Evolutionary conservation across 2,329 filamentous ascomycete species (phyloP), one percentile per base, ranked within the genome.

Genomic region (Arthroderma sp.): DNA sequence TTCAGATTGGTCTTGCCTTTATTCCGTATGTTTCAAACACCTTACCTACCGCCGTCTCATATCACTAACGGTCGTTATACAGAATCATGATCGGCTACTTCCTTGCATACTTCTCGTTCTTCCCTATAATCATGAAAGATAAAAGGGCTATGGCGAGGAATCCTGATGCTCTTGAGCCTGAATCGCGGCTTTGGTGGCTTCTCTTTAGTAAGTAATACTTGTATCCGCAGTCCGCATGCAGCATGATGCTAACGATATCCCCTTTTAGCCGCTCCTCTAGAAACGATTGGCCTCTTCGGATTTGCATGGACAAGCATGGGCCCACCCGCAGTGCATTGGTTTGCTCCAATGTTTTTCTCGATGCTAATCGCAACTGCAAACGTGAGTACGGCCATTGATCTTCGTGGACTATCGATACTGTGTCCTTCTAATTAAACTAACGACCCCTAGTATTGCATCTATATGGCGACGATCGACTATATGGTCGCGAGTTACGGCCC

Each of bases 381-480:
- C 62, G 69, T 78, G 70, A 62, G 71, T 68, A 13, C 70, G 70
- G 11, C 62, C 15, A 1, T 15, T 11, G 4, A 17, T 59, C 52
- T 39, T 56, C 37, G 31, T 28, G 25, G 17, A 2, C 21, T 38
- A 8, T 51, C 25, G 13, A 37, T 31, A 17, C 53, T 55, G 37
- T 19, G 15, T 15, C n/a, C n/a, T n/a, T n/a, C n/a, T 37, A 23
- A 38, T 35, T 13, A n/a, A n/a, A n/a, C n/a, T n/a, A n/a, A n/a
- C n/a, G 7, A 38, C 13, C 15, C 38, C n/a, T 56, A 71, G 70
- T 72, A 66, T 56, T 64, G 67, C 15, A 82, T 83, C 37, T 83
- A 84, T 65, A 81, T 83, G 76, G 78, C 80, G 5, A 82, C 81
- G 1, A 82, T 85, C 63, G 82, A 85, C 66, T 85, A 85, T 68